Evolutionary conservation across 1,284 basidiomycete species (phyloP).

Genomic region (Trametes pubescens): DNA sequence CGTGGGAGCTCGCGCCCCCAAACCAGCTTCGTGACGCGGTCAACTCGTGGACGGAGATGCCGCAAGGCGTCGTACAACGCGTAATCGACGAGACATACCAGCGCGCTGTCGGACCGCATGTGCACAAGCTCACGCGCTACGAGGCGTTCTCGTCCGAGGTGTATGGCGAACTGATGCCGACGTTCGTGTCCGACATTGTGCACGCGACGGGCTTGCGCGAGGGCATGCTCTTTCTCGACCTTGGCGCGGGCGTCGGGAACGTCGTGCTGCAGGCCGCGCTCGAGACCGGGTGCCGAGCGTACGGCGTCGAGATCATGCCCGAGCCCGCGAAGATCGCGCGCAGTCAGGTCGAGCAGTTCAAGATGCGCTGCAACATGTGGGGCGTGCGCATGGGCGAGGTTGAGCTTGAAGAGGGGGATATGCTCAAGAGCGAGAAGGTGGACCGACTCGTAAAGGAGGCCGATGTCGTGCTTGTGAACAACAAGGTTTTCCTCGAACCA

Average conservation of each 20-base stretch:
- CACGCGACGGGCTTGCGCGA: constrained; percentile 62
- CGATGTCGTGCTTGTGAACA: constrained; percentile 81
- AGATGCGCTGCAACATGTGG: constrained; percentile 78
- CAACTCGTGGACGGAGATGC: constrained; percentile 60
- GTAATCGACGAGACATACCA: constrained; percentile 84
- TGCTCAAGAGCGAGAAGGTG: constrained; percentile 68
- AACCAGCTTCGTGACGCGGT: constrained; percentile 60
- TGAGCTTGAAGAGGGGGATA: constrained; percentile 77
- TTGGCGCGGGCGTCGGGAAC: constrained; percentile 84
- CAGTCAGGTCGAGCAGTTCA: constrained; percentile 68
- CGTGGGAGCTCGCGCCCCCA: constrained; percentile 49
- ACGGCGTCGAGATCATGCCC: constrained; percentile 72
- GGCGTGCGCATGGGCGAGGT: constrained; percentile 71
- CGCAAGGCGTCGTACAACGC: constrained; percentile 66
- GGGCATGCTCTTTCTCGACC: constrained; percentile 72
- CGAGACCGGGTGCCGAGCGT: constrained; percentile 77
- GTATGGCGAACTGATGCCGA: constrained; percentile 81
- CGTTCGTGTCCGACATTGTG: constrained; percentile 72
- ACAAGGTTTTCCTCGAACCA: constrained; percentile 77
- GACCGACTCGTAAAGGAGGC: constrained; percentile 69
- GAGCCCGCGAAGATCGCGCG: constrained; percentile 70
- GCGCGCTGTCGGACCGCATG: constrained; percentile 76
- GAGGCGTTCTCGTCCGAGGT: constrained; percentile 78
- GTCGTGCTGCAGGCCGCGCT: constrained; percentile 79
- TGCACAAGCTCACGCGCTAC: constrained; percentile 69